These are phyloP conservation scores for Eucommia ulmoides DNA, from an alignment of 257 asterid species.

Conservation along the genomic window DNA sequence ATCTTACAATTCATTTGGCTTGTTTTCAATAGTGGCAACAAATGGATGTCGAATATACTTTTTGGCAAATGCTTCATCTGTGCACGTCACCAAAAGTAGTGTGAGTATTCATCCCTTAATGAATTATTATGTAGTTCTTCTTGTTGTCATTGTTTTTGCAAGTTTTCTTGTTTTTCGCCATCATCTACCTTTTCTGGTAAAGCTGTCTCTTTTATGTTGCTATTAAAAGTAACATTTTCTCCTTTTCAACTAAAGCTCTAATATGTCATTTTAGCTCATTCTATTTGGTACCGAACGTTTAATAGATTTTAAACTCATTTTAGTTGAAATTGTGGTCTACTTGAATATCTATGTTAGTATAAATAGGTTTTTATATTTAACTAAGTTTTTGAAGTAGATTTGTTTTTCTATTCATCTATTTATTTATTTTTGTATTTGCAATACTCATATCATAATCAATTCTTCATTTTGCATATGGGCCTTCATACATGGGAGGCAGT, in stretches of 20 bases:
- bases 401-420: slow-evolving; percentile 5
- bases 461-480: too few relatives aligned
- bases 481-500: too few relatives aligned
- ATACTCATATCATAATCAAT: slow-evolving; percentile 17
- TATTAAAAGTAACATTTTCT: not conserved
- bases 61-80: slow-evolving; percentile 98
- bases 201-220: not conserved
- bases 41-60: slow-evolving; percentile 95
- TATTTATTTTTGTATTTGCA: slow-evolving; percentile 38
- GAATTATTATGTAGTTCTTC: too few relatives aligned
- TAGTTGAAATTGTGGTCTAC: not conserved
- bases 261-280: not conserved
- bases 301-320: not conserved
- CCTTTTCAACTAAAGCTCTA: not conserved
- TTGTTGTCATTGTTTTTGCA: not conserved
- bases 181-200: too few relatives aligned
- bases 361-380: too few relatives aligned
- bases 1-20: too few relatives aligned
- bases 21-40: slow-evolving; percentile 99
- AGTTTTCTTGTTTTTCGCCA: not conserved
- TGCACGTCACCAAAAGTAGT: slow-evolving; percentile 98
- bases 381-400: slow-evolving; percentile 6
- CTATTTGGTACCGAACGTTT: not conserved
- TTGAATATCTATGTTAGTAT: not conserved
- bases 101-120: slow-evolving; percentile 43